Conservation (phyloP, 2,329 filamentous ascomycete species). For the Aspergillus tubingensis region DNA sequence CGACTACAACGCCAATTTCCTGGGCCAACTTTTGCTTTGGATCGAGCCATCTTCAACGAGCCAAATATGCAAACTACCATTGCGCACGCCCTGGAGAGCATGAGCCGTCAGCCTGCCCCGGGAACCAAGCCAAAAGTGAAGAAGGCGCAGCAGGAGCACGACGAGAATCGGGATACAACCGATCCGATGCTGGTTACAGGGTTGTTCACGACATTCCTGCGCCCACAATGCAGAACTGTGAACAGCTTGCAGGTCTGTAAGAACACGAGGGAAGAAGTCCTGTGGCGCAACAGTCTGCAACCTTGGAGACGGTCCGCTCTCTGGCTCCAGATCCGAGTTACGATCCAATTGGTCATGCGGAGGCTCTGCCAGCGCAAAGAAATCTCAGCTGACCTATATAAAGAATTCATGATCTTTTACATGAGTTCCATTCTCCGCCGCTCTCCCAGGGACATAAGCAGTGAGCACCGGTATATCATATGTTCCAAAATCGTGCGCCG, state of each 20-base stretch:
- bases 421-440: conserved; percentile 41
- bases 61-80: conserved; percentile 30
- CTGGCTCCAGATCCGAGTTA: conserved; percentile 57
- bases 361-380: not conserved
- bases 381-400: conserved; percentile 43
- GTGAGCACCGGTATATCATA: conserved; percentile 40
- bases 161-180: conserved; percentile 52
- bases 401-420: conserved; percentile 54
- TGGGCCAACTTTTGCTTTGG: conserved; percentile 39
- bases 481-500: conserved; percentile 49
- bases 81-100: conserved; percentile 34
- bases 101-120: conserved; percentile 38
- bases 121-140: conserved; percentile 36
- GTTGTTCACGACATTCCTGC: conserved; percentile 50
- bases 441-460: conserved; percentile 24
- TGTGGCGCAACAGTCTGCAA: conserved; percentile 39
- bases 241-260: conserved; percentile 47
- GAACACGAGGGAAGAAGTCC: conserved; percentile 57
- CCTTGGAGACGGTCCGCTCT: conserved; percentile 34
- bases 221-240: conserved; percentile 38
- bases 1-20: conserved; percentile 51
- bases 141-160: conserved; percentile 42
- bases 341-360: conserved; percentile 17
- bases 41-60: conserved; percentile 22
- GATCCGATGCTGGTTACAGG: conserved; percentile 57